Conservation (phyloP, 208 protist genomes). For the Leishmania guyanensis region DNA sequence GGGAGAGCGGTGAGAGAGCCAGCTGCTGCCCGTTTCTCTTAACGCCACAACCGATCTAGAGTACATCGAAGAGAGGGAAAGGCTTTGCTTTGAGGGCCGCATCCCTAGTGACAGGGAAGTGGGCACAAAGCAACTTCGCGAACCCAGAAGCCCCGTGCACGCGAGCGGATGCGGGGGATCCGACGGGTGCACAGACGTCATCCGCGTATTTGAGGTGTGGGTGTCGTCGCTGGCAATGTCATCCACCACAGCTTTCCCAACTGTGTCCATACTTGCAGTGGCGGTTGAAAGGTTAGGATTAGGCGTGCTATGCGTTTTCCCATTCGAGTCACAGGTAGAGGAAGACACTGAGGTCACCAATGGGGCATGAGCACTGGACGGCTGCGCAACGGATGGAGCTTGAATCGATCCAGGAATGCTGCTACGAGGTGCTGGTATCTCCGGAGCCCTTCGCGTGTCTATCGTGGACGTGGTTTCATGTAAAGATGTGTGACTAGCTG, state of each 20-base stretch:
- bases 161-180: not conserved
- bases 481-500: not conserved
- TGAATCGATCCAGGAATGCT: not conserved
- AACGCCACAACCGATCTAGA: not conserved
- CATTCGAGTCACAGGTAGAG: not conserved
- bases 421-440: not conserved
- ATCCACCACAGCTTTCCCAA: not conserved
- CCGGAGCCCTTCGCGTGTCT: not conserved
- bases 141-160: not conserved
- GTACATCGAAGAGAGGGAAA: not conserved
- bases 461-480: not conserved
- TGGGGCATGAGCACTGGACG: not conserved
- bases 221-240: not conserved
- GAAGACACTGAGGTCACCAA: not conserved
- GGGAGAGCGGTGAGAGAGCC: not conserved
- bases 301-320: not conserved
- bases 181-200: not conserved
- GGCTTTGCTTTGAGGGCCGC: slow-evolving; percentile 4
- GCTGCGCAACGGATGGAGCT: not conserved
- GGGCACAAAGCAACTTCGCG: not conserved
- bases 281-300: not conserved
- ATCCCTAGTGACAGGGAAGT: slow-evolving; percentile 1
- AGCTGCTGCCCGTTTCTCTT: not conserved
- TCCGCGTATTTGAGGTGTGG: not conserved
- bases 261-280: not conserved